A percentile compares a stretch with the other conserved stretches of the same genome.
Evolutionary conservation across 2,329 filamentous ascomycete species (phyloP).

Genomic region (Cadophora sp.): DNA sequence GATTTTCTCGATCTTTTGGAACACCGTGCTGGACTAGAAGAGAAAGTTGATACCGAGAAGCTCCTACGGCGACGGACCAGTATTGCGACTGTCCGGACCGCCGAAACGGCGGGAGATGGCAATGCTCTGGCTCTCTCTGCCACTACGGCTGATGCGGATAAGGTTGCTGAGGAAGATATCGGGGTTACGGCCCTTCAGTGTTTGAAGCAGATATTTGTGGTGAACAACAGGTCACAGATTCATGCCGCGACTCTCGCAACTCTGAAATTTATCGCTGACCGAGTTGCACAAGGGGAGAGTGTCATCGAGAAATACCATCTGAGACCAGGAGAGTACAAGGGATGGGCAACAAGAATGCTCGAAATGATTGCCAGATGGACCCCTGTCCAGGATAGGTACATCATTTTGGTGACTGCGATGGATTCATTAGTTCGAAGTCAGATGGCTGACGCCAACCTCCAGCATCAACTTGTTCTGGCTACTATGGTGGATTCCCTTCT

Average conservation of each 20-base stretch:
- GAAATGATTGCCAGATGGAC: slow-evolving; percentile 84
- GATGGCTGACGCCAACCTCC: slow-evolving; percentile 73
- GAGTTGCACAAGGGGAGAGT: slow-evolving; percentile 58
- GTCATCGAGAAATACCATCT: slow-evolving; percentile 55
- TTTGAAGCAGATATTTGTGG: slow-evolving; percentile 83
- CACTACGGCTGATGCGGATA: slow-evolving; percentile 86
- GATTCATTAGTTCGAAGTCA: slow-evolving; percentile 75
- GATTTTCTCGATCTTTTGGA: slow-evolving; percentile 73
- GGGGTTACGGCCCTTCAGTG: slow-evolving; percentile 85
- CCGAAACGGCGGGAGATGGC: slow-evolving; percentile 66
- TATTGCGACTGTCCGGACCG: slow-evolving; percentile 77
- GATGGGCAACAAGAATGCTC: slow-evolving; percentile 85
- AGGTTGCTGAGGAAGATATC: slow-evolving; percentile 87
- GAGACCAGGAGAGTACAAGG: slow-evolving; percentile 56
- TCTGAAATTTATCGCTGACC: slow-evolving; percentile 74
- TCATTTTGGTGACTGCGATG: slow-evolving; percentile 83
- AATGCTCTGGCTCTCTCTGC: slow-evolving; percentile 78
- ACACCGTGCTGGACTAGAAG: slow-evolving; percentile 69
- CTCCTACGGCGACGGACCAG: slow-evolving; percentile 74
- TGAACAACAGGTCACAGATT: slow-evolving; percentile 83
- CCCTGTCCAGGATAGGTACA: slow-evolving; percentile 92
- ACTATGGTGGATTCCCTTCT: slow-evolving; percentile 83
- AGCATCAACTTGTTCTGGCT: slow-evolving; percentile 76
- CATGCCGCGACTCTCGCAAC: slow-evolving; percentile 76
- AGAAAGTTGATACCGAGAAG: slow-evolving; percentile 71